Conservation (phyloP, 2,329 filamentous ascomycete species). For the Aspergillus ibericus region DNA sequence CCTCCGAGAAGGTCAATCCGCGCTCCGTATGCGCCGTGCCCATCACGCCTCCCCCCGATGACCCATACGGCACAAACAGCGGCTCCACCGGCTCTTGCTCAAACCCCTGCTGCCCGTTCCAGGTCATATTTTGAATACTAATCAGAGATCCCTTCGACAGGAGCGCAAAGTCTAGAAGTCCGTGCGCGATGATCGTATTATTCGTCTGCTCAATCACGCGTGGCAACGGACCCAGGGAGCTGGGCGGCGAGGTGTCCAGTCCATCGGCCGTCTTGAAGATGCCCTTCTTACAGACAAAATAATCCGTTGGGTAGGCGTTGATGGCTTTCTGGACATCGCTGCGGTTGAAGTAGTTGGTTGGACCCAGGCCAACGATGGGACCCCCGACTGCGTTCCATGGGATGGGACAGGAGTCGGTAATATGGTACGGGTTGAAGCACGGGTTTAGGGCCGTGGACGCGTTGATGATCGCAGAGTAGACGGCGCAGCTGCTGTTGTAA, state of each 20-base stretch:
- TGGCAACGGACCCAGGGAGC: slow-evolving; percentile 51
- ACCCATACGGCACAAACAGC: slow-evolving; percentile 58
- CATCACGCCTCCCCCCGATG: slow-evolving; percentile 64
- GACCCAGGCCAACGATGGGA: slow-evolving; percentile 64
- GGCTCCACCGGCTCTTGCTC: slow-evolving; percentile 59
- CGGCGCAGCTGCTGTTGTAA: slow-evolving; percentile 52
- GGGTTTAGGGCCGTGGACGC: slow-evolving; percentile 65
- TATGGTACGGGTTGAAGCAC: slow-evolving; percentile 74
- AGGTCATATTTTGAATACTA: slow-evolving; percentile 79
- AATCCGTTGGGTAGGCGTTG: slow-evolving; percentile 53
- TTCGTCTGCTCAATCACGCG: slow-evolving; percentile 71
- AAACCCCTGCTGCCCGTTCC: slow-evolving; percentile 71
- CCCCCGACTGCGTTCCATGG: slow-evolving; percentile 69
- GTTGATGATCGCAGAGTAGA: slow-evolving; percentile 57
- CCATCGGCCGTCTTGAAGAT: slow-evolving; percentile 40
- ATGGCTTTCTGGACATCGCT: slow-evolving; percentile 67
- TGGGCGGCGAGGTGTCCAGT: slow-evolving; percentile 48
- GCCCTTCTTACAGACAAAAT: slow-evolving; percentile 44
- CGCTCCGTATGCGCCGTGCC: slow-evolving; percentile 72
- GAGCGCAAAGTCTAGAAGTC: slow-evolving; percentile 67
- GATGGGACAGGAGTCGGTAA: slow-evolving; percentile 69
- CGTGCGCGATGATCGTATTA: slow-evolving; percentile 73
- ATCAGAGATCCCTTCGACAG: slow-evolving; percentile 70
- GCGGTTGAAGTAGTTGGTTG: slow-evolving; percentile 68
- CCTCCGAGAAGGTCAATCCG: slow-evolving; percentile 68